Evolutionary conservation across 805 yeast genomes (phyloP), one percentile per base, ranked within the genome.

Genomic region (Blastobotrys parvus): DNA sequence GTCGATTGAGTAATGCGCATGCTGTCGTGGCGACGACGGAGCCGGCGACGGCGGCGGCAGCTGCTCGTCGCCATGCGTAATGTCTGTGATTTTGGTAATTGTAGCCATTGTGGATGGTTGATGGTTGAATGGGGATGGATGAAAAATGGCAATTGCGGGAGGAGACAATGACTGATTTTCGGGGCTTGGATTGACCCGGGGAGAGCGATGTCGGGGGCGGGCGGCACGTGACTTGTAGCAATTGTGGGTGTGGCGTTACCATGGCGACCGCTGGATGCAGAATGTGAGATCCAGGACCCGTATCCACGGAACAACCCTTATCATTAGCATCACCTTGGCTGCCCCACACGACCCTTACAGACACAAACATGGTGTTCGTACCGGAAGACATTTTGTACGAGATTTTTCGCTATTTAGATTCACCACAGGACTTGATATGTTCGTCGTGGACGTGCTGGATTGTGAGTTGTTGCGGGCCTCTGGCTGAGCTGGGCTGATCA

Each of bases 1-100:
- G 53, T 81, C 86, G 33, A 82, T 56, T 38, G 71, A 66, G 61
- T 77, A 78, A 33, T 50, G 42, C n/a, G 51, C 46, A n/a, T 44
- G 31, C n/a, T 47, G 46, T 17, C 60, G 52, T 7, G 64, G 63
- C 13, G 61, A 45, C 18, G 64, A 58, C 3, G 64, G 65, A 15
- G 65, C 60, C 11, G 65, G 65, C n/a, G 65, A 60, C 8, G 66
- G 65, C 35, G 63, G 63, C 8, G 66, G 65, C 35, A 62, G 63
- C 10, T 40, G 29, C 18, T 45, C 52, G 15, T 36, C 46, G 5
- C 11, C 39, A 20, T n/a, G n/a, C 11, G 29, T 25, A 8, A 25
- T 8, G 7, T 25, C 29, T 8, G 29, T 8, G 7, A 17, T 13
- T 13, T 23, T 30, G 19, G 36, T 18, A 11, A 39, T 32, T 22